Evolutionary conservation across 1,139 yeast species (phyloP).

Genomic region (Hyphopichia wangnamkhiaoensis): DNA sequence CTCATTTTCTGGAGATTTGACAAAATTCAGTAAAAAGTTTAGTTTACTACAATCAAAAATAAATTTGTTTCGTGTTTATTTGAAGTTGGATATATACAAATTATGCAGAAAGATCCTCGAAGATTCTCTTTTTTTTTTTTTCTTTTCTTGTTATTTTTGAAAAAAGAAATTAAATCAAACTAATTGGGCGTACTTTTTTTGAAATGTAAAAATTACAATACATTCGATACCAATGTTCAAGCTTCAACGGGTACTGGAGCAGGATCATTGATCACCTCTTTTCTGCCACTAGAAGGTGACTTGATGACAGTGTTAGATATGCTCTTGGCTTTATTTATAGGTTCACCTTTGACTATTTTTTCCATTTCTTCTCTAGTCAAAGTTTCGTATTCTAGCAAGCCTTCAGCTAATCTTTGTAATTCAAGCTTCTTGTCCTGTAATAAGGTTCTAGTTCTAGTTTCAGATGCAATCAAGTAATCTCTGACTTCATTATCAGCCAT

Average conservation of each 20-base stretch:
- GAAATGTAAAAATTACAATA: too few species aligned
- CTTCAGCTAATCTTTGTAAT: constrained; percentile 86
- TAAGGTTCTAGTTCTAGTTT: constrained; percentile 72
- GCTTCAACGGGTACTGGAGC: constrained; percentile 20
- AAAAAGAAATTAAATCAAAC: background rate
- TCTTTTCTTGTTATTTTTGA: background rate
- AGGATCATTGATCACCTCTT: constrained; percentile 21
- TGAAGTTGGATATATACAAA: constrained; percentile 1
- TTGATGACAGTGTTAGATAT: constrained; percentile 80
- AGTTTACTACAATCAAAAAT: background rate
- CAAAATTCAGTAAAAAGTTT: too few species aligned
- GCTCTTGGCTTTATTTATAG: constrained; percentile 63
- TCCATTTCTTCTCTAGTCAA: constrained; percentile 90
- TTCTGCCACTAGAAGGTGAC: constrained; percentile 19
- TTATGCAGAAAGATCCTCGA: background rate
- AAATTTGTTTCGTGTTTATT: background rate
- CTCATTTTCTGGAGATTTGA: too few species aligned
- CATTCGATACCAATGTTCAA: constrained; percentile 5
- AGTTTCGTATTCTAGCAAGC: constrained; percentile 92
- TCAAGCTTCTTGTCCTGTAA: constrained; percentile 66
- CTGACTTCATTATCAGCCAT: constrained; percentile 93
- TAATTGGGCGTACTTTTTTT: too few species aligned
- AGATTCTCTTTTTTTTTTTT: background rate
- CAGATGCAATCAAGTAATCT: constrained; percentile 69
- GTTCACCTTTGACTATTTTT: constrained; percentile 76